Percentiles rank a stretch among this genome's conserved stretches.
These are phyloP conservation scores for Xylaria sp. DNA, from an alignment of 2,329 filamentous ascomycete genomes.

Conservation along the genomic window DNA sequence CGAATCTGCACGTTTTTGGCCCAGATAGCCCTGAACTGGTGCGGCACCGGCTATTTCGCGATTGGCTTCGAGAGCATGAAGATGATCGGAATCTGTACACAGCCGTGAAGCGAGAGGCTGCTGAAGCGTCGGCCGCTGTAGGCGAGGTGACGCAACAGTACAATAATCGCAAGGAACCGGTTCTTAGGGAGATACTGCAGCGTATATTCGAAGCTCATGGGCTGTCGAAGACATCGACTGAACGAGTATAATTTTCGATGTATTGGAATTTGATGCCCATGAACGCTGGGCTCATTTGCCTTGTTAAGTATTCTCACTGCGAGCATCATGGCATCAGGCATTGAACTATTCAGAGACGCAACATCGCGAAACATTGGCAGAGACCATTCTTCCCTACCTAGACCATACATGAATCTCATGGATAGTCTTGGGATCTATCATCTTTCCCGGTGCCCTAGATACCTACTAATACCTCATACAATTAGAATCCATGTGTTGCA, in stretches of 20 bases:
- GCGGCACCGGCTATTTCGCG: constrained; percentile 25
- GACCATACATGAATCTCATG: too few relatives aligned
- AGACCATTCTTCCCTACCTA: too few relatives aligned
- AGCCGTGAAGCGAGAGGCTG: constrained; percentile 18
- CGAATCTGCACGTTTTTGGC: constrained; percentile 27
- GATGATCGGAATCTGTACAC: constrained; percentile 22
- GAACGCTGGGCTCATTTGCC: background rate
- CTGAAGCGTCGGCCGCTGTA: background rate
- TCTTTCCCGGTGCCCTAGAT: too few relatives aligned
- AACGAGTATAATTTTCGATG: background rate
- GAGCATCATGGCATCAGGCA: too few relatives aligned
- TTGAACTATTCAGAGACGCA: too few relatives aligned
- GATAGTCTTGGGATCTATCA: too few relatives aligned
- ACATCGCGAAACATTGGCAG: too few relatives aligned
- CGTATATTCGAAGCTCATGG: constrained; percentile 28
- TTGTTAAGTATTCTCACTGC: too few relatives aligned
- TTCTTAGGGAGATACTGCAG: constrained; percentile 18
- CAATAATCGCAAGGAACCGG: constrained; percentile 19
- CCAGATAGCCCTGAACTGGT: constrained; percentile 15
- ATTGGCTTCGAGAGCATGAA: constrained; percentile 26
- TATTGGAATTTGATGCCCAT: background rate
- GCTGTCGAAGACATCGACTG: background rate
- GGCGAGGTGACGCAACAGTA: constrained; percentile 15
- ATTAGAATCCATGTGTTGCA: too few relatives aligned
- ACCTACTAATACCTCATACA: too few relatives aligned